Percentiles rank a stretch among this genome's conserved stretches.
Conservation (phyloP, 257 asterid species). For the Ballota nigra region DNA sequence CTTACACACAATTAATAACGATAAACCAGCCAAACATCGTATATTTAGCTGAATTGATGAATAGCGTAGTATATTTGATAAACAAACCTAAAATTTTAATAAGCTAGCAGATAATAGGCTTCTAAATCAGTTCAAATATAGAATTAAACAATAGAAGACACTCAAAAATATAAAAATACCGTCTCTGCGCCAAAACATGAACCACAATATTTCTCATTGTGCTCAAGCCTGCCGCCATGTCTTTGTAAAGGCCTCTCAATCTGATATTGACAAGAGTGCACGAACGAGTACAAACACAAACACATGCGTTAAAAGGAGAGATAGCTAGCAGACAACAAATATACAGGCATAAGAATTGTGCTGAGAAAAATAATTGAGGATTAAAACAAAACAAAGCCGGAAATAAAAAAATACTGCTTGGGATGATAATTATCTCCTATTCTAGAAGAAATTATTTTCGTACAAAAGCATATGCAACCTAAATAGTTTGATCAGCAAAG, state of each 20-base stretch:
- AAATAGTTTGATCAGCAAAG: not conserved
- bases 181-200: slow-evolving; percentile 96
- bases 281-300: not conserved
- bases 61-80: not conserved
- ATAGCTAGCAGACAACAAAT: slow-evolving; percentile 11
- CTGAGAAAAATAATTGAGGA: not conserved
- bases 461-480: not conserved
- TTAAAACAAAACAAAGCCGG: not conserved
- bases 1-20: not conserved
- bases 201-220: slow-evolving; percentile 93
- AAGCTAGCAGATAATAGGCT: slow-evolving; percentile 13
- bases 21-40: not conserved
- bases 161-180: slow-evolving; percentile 42
- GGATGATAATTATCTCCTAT: not conserved
- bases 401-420: not conserved
- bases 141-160: slow-evolving; percentile 16
- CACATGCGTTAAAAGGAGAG: not conserved
- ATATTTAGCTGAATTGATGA: not conserved
- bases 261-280: slow-evolving; percentile 39
- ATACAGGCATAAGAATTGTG: not conserved
- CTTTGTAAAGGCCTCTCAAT: slow-evolving; percentile 95
- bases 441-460: not conserved
- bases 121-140: not conserved
- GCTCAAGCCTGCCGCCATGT: slow-evolving; percentile 97
- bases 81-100: not conserved